Conservation (phyloP, 345 rosid genomes). For the Pugionium cornutum region DNA sequence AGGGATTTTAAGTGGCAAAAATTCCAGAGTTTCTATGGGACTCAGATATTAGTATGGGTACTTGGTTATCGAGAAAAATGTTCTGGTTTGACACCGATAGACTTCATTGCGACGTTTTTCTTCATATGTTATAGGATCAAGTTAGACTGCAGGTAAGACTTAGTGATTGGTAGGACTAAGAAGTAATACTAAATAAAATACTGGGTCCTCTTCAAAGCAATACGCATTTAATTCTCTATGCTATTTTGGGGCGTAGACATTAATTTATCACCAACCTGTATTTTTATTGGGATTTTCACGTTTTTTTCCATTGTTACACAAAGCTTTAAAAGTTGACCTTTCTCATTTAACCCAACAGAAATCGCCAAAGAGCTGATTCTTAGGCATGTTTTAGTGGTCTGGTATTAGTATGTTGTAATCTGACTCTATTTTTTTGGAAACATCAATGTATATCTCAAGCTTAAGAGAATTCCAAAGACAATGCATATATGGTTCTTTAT, state of each 20-base stretch:
- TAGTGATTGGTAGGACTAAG: conserved; percentile 1
- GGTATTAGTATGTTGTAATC: neutral
- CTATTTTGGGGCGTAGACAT: neutral
- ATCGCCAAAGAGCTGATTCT: neutral
- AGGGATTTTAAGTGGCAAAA: no score
- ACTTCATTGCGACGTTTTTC: neutral
- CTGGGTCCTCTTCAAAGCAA: conserved; percentile 1
- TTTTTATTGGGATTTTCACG: neutral
- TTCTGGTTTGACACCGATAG: no score
- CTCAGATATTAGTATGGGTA: no score
- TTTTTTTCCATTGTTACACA: neutral
- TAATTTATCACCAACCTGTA: conserved; percentile 4
- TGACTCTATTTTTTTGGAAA: neutral
- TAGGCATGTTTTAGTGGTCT: neutral
- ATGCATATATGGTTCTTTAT: neutral
- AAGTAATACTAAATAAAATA: neutral
- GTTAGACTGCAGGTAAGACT: conserved; percentile 5
- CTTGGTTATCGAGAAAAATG: no score
- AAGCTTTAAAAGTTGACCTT: neutral
- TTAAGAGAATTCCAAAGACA: neutral
- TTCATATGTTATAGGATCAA: conserved; percentile 1
- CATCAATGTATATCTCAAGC: neutral
- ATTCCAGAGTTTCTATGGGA: no score
- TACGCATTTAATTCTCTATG: neutral
- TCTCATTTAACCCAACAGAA: neutral